Evolutionary conservation across 225 moss, liverwort and hornwort species (phyloP).

Genomic region (Physcomitrellopsis africana): DNA sequence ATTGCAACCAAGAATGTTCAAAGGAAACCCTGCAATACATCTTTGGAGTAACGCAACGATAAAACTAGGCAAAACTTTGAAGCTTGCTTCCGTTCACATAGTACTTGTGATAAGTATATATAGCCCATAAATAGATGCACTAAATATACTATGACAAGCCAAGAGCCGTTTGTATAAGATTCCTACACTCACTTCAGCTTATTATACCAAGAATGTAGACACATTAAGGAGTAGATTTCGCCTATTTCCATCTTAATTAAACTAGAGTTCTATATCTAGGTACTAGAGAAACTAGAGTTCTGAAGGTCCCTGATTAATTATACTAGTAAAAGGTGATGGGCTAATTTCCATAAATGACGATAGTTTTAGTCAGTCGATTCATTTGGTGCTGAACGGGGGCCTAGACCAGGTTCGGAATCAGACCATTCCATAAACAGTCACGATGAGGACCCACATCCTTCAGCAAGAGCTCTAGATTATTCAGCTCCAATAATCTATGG

Average conservation of each 20-base stretch:
- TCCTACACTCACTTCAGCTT: not conserved
- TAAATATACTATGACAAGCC: slow-evolving; percentile 14
- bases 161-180: slow-evolving; percentile 18
- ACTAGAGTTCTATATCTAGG: not conserved
- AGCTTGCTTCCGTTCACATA: no score
- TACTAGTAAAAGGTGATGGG: slow-evolving; percentile 1
- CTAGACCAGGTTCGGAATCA: slow-evolving; percentile 50
- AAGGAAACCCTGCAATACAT: no score
- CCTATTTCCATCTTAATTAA: slow-evolving; percentile 14
- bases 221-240: slow-evolving; percentile 13
- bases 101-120: not conserved
- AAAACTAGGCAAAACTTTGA: no score
- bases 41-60: no score
- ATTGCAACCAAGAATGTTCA: no score
- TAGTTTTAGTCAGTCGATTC: not conserved
- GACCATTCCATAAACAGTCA: slow-evolving; percentile 58
- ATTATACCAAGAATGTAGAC: slow-evolving; percentile 4
- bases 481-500: slow-evolving; percentile 36
- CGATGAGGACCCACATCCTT: slow-evolving; percentile 60
- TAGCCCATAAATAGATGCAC: slow-evolving; percentile 1
- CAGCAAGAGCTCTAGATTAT: slow-evolving; percentile 56
- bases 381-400: slow-evolving; percentile 10
- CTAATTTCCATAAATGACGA: slow-evolving; percentile 4
- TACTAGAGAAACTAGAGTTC: slow-evolving; percentile 12
- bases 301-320: slow-evolving; percentile 12